Base-by-base conservation (phyloP, 78 protist genomes). In the Monocercomonoides exilis region DNA sequence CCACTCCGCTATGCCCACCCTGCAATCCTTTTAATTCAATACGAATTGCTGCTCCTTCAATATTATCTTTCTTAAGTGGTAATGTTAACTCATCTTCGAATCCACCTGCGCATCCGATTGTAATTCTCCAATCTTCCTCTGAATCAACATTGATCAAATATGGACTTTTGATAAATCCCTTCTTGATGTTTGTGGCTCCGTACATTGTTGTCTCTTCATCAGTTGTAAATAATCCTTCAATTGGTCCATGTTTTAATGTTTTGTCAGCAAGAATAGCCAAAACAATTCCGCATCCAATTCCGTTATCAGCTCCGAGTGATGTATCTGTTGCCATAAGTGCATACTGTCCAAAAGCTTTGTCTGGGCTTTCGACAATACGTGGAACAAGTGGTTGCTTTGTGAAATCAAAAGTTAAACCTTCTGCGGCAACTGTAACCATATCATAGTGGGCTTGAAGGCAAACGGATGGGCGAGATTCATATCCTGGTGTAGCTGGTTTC, bases 61-160 rank as follows among this genome's bases (percentile, higher is more conserved):
- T 1, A 36, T 77, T 2, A 3, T 80, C 77, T 4, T 44, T 1
- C 3, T 1, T 1, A 36, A 63, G 41, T 45, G 38, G 41, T 4
- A 77, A 41, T 4, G 1, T 0, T n/a, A 33, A 33, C 77, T 35
- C 33, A 5, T 33, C 70, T n/a, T 42, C 84, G 4, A 34, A 54
- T 29, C 91, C 91, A n/a, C 91, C 91, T 54, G 88, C 88, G 42
- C 89, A 89, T 36, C 89, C 89, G 32, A 89, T 45, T n/a, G 85
- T 70, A 46, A 89, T 70, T 29, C 5, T 43, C 32, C 1, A 1
- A 0, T 84, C 91, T 34, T 89, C 91, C n/a, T 85, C 89, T 70
- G 77, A 46, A 44, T 89, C 91, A 44, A 89, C 44, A 2, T 89
- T 89, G 88, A 89, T 0, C 35, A 85, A 35, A 35, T 0, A 54